phyloP scores from a whole-genome alignment of 805 yeast genomes.

The Saturnispora halmiae region DNA sequence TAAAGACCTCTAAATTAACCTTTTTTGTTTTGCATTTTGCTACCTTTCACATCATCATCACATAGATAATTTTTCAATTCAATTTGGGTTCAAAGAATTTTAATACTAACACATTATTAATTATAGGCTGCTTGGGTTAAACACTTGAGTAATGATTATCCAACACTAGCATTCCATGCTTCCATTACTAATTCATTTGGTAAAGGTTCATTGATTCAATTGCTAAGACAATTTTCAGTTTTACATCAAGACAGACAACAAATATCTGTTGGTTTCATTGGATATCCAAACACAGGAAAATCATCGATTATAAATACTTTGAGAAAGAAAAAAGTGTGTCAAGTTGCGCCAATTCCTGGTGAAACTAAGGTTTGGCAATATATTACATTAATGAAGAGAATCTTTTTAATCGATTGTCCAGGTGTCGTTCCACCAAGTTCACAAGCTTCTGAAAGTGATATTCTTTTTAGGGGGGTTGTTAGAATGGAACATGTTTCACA shows the following conservation, averaged over 20 bases:
- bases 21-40: no score
- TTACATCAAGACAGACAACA: conserved; percentile 90
- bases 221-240: conserved; percentile 84
- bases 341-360: conserved; percentile 97
- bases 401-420: conserved; percentile 94
- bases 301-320: conserved; percentile 91
- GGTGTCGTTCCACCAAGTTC: conserved; percentile 96
- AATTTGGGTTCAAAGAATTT: conserved; percentile 9
- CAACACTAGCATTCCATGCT: conserved; percentile 96
- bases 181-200: conserved; percentile 96
- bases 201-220: conserved; percentile 90
- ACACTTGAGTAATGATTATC: conserved; percentile 80
- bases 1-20: conserved; percentile 67
- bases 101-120: background rate
- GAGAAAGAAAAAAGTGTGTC: conserved; percentile 91
- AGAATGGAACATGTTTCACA: conserved; percentile 95
- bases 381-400: conserved; percentile 92
- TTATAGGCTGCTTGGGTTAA: conserved; percentile 96
- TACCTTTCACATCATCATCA: no score
- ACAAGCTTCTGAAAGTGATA: conserved; percentile 85
- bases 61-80: no score
- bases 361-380: conserved; percentile 99
- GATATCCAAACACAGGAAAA: conserved; percentile 97
- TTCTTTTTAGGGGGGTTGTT: conserved; percentile 91
- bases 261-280: conserved; percentile 94